Evolutionary conservation across 306 rosid species (phyloP), one percentile per base, ranked within the genome.

Genomic region (Cajanus cajan): DNA sequence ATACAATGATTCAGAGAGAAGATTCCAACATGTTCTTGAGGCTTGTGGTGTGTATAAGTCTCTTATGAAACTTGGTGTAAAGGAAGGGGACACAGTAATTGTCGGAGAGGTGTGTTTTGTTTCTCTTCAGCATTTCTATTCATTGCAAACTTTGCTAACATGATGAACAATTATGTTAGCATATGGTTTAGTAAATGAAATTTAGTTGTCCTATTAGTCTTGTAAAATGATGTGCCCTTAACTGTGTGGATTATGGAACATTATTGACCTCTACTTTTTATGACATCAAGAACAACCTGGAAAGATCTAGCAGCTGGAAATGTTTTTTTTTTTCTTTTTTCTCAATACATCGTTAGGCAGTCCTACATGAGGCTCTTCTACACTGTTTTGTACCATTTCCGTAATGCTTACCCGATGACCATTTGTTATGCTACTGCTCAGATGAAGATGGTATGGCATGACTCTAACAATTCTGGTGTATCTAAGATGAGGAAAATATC

Each of bases 361-460:
- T 58, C 59, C 68, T 18, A n/a, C 54, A 65, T 47, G 39, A 73
- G 73, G 74, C 68, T 80, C 57, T 76, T 41, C 12, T 76, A 48
- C 66, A 51, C 78, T 70, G 72, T 45, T 47, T 62, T 69, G 66
- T 73, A 8, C 45, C 47, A 50, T 81, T 37, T 74, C 41, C 52
- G 34, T 43, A 16, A 18, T 77, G 77, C 71, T 18, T 25, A 36
- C 68, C 14, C 16, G 43, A 22, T 83, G 68, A 78, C 80, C 51
- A 47, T 63, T 51, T 78, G 34, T 68, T 77, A 71, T 83, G 40
- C 68, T 71, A 71, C 72, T 55, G 74, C 48, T 73, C 90, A 95
- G 98, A 90, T 93, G 97, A 97, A 89, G 88, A 87, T 93, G 99
- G 71, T 85, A 64, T 95, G 99, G 99, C 93, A 91, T 67, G 89